Conservation (phyloP, 345 rosid genomes). For the Pistacia vera region DNA sequence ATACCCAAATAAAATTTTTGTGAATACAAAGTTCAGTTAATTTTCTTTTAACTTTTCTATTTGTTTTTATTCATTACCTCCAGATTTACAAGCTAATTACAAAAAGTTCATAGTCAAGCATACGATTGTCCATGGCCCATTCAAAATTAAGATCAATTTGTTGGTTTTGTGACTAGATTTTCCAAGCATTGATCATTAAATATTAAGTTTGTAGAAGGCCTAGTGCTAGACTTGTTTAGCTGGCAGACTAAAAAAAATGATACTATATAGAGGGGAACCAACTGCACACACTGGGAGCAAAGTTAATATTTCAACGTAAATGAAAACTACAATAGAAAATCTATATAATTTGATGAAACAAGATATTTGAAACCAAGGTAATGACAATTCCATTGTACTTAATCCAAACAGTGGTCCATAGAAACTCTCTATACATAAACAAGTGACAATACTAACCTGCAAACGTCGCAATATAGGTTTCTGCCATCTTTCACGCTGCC, state of each 20-base stretch:
- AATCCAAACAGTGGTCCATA: background rate
- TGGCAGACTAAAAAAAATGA: background rate
- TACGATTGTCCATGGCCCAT: background rate
- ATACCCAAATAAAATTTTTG: background rate
- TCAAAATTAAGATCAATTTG: background rate
- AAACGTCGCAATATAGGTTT: constrained; percentile 95
- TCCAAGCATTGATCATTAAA: background rate
- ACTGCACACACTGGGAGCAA: background rate
- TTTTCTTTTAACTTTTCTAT: background rate
- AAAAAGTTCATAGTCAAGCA: background rate
- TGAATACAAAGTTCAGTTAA: background rate
- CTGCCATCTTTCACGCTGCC: constrained; percentile 97
- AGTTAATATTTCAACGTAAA: background rate
- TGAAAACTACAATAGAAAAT: background rate
- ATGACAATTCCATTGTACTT: background rate
- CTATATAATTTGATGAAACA: background rate
- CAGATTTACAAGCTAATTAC: background rate
- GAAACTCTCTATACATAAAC: background rate
- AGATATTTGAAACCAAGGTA: background rate
- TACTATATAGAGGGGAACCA: background rate
- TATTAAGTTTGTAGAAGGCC: background rate
- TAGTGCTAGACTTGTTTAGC: background rate
- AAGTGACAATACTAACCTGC: constrained; percentile 65
- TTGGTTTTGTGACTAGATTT: background rate
- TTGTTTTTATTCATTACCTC: too few species aligned